Evolutionary conservation across 2,329 filamentous ascomycete genomes (phyloP).

Genomic region (Penicillium hordei): DNA sequence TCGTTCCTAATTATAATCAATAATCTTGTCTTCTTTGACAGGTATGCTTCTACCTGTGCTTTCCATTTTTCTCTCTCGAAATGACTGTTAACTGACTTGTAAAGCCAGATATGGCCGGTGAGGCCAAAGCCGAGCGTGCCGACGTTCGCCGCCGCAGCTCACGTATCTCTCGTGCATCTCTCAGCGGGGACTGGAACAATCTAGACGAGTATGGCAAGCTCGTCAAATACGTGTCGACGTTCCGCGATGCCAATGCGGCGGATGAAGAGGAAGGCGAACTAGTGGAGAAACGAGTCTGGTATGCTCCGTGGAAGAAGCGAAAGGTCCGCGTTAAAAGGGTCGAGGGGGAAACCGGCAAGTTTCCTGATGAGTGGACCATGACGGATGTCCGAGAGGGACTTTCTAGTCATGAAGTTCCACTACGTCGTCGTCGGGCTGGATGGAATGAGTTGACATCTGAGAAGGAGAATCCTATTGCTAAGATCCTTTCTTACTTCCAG

Average conservation of each 20-base stretch:
- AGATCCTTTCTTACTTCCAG: slow-evolving; percentile 72
- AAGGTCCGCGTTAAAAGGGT: slow-evolving; percentile 30
- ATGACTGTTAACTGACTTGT: not conserved
- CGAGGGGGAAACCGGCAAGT: slow-evolving; percentile 35
- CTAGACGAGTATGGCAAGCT: slow-evolving; percentile 66
- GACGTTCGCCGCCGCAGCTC: slow-evolving; percentile 32
- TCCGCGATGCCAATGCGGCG: slow-evolving; percentile 54
- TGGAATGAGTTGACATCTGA: slow-evolving; percentile 76
- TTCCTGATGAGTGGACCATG: slow-evolving; percentile 67
- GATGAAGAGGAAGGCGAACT: slow-evolving; percentile 44
- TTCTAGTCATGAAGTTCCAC: slow-evolving; percentile 56
- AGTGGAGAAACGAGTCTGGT: slow-evolving; percentile 57
- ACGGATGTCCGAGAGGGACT: slow-evolving; percentile 69
- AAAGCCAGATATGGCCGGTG: slow-evolving; percentile 23
- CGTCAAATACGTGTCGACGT: slow-evolving; percentile 66
- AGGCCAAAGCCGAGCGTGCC: slow-evolving; percentile 17
- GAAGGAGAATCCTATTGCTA: slow-evolving; percentile 71
- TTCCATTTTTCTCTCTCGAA: not conserved
- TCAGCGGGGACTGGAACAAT: slow-evolving; percentile 34
- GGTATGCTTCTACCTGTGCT: not conserved
- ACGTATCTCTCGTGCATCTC: slow-evolving; percentile 38
- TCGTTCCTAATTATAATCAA: not conserved
- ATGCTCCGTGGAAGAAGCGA: slow-evolving; percentile 56
- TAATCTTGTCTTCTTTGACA: not conserved
- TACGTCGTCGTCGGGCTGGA: slow-evolving; percentile 63